Evolutionary conservation across 148 eudicot species (phyloP).

Genomic region (Silene latifolia): DNA sequence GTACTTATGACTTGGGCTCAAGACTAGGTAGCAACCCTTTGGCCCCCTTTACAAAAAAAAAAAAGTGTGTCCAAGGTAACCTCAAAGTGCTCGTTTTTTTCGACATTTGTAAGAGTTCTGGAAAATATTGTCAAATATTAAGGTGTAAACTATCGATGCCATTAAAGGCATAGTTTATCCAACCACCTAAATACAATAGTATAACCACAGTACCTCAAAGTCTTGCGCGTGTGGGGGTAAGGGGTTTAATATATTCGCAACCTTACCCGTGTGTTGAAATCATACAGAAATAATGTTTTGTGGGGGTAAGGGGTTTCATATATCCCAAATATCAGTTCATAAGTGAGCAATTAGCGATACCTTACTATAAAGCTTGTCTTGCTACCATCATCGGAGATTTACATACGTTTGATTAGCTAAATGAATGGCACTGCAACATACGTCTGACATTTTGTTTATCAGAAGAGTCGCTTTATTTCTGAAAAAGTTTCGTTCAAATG

Average conservation of each 20-base stretch:
- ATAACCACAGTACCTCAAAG: not conserved
- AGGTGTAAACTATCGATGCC: not conserved
- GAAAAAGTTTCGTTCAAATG: not conserved
- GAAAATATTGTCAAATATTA: not conserved
- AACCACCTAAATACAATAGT: not conserved
- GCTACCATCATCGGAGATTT: not conserved
- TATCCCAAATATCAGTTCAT: too few species aligned
- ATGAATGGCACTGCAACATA: not conserved
- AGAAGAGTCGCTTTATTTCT: too few species aligned
- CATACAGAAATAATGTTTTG: too few species aligned
- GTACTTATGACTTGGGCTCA: not conserved
- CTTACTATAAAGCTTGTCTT: too few species aligned
- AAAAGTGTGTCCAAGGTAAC: not conserved
- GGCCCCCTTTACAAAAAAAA: not conserved
- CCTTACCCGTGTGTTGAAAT: not conserved
- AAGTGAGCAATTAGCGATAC: not conserved
- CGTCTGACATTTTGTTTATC: not conserved
- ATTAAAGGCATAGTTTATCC: not conserved
- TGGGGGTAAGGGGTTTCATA: too few species aligned
- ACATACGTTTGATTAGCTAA: not conserved
- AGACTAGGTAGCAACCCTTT: not conserved
- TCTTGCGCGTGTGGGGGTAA: too few species aligned
- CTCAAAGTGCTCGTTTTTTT: not conserved
- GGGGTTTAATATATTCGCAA: not conserved
- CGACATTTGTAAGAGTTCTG: not conserved